phyloP scores from a whole-genome alignment of 2,329 filamentous ascomycete species.

The Colletotrichum gigasporum region DNA sequence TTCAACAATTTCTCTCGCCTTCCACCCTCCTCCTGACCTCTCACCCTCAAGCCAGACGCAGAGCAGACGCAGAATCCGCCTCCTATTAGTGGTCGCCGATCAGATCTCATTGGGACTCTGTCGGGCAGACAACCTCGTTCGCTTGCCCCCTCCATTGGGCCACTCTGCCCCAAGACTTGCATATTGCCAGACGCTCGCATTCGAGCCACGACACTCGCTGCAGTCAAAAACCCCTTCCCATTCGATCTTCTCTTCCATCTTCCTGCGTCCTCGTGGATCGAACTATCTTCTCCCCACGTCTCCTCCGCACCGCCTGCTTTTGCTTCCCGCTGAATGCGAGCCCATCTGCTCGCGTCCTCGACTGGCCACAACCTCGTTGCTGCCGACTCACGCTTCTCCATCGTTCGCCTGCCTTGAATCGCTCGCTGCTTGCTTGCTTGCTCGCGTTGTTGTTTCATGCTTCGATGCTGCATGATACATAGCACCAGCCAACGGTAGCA shows the following conservation, averaged over 20 bases:
- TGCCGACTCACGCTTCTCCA: constrained; percentile 6
- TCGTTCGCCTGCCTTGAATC: background rate
- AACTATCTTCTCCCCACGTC: constrained; percentile 30
- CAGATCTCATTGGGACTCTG: constrained; percentile 24
- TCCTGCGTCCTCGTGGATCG: constrained; percentile 30
- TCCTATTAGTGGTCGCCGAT: background rate
- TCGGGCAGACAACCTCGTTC: constrained; percentile 23
- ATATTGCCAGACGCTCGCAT: constrained; percentile 44
- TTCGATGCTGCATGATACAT: constrained; percentile 35
- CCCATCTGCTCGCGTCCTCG: constrained; percentile 2
- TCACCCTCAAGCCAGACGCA: background rate
- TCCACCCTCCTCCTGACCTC: constrained; percentile 2
- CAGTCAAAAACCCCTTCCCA: constrained; percentile 40
- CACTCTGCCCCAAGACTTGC: constrained; percentile 30
- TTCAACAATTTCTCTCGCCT: constrained; percentile 16
- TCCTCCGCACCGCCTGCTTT: constrained; percentile 19
- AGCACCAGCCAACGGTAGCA: constrained; percentile 24
- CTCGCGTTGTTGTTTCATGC: constrained; percentile 30
- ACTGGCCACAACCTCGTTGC: constrained; percentile 4
- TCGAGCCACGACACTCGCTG: constrained; percentile 52
- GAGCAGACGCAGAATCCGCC: background rate
- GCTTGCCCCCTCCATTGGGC: constrained; percentile 32
- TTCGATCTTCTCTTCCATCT: constrained; percentile 29
- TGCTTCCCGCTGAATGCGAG: constrained; percentile 19
- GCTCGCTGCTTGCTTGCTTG: constrained; percentile 10